Percentiles rank a stretch among this genome's conserved stretches.
Evolutionary conservation across 2,329 filamentous ascomycete species (phyloP).

Genomic region (Nothophoma quercina): DNA sequence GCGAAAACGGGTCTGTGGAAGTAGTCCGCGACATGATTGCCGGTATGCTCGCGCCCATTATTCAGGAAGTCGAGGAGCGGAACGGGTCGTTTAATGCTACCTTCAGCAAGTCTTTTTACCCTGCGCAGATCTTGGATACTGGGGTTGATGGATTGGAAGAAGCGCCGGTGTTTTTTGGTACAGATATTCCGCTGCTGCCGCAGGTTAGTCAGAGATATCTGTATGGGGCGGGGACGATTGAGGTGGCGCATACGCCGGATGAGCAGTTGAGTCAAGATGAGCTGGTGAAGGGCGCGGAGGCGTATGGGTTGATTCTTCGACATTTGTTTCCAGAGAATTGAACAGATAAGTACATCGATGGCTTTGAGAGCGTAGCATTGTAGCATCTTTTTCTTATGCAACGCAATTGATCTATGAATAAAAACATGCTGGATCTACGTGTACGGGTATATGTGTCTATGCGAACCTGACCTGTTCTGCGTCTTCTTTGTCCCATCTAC

Average conservation of each 20-base stretch:
- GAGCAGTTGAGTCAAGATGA: constrained; percentile 32
- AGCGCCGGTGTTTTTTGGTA: constrained; percentile 35
- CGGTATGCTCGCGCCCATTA: constrained; percentile 26
- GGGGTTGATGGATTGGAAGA: constrained; percentile 32
- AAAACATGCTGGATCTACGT: background rate
- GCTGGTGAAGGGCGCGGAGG: constrained; percentile 32
- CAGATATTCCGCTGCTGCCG: constrained; percentile 33
- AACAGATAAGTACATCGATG: too few species aligned
- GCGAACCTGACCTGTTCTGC: too few species aligned
- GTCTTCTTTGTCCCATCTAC: too few species aligned
- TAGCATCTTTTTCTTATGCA: too few species aligned
- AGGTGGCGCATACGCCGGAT: constrained; percentile 33
- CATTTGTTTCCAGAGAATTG: constrained; percentile 23
- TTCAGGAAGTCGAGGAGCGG: constrained; percentile 20
- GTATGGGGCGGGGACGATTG: constrained; percentile 31
- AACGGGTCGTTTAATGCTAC: constrained; percentile 26
- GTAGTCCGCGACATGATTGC: constrained; percentile 27
- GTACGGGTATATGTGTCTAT: too few species aligned
- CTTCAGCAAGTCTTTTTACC: constrained; percentile 17
- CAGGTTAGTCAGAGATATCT: constrained; percentile 34
- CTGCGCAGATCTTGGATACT: constrained; percentile 30
- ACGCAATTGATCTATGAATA: too few species aligned
- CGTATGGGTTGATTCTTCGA: constrained; percentile 31
- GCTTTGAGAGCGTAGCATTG: too few species aligned
- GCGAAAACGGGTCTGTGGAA: constrained; percentile 27